phyloP scores from a whole-genome alignment of 1,139 yeast species.

The Saccharomyces hybrid region DNA sequence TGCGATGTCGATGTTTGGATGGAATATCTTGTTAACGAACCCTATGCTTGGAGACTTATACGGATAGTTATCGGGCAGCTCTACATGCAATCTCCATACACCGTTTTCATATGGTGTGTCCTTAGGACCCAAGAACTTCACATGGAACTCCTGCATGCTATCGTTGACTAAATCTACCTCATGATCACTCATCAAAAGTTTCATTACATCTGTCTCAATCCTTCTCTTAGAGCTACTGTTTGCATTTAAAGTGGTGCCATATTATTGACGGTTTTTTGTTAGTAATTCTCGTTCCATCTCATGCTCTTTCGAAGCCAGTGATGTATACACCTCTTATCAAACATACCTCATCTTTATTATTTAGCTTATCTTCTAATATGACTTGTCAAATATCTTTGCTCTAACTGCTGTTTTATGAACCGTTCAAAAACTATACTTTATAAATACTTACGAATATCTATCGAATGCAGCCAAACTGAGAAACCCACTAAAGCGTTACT shows the following conservation, averaged over 20 bases:
- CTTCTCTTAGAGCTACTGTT: slow-evolving; percentile 56
- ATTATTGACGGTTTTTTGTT: not conserved
- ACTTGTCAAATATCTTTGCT: too few species aligned
- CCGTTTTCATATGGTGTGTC: slow-evolving; percentile 92
- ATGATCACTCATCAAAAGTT: slow-evolving; percentile 86
- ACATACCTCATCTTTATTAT: too few species aligned
- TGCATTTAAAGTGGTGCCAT: not conserved
- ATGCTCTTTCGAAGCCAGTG: too few species aligned
- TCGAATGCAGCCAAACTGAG: too few species aligned
- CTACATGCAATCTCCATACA: slow-evolving; percentile 85
- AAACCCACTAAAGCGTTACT: too few species aligned
- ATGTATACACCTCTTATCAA: too few species aligned
- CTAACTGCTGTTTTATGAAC: too few species aligned
- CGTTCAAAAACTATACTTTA: too few species aligned
- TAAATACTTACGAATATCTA: too few species aligned
- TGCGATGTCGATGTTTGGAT: slow-evolving; percentile 85
- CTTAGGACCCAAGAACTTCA: slow-evolving; percentile 77
- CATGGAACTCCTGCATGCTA: slow-evolving; percentile 84
- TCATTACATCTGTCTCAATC: slow-evolving; percentile 95
- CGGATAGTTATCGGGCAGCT: slow-evolving; percentile 91
- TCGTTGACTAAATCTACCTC: slow-evolving; percentile 82
- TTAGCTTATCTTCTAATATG: too few species aligned
- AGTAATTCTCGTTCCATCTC: too few species aligned
- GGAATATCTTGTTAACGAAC: slow-evolving; percentile 82
- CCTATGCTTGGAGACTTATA: slow-evolving; percentile 95